Evolutionary conservation across 345 rosid species (phyloP), one percentile per base, ranked within the genome.

Genomic region (Eucalyptus pauciflora): DNA sequence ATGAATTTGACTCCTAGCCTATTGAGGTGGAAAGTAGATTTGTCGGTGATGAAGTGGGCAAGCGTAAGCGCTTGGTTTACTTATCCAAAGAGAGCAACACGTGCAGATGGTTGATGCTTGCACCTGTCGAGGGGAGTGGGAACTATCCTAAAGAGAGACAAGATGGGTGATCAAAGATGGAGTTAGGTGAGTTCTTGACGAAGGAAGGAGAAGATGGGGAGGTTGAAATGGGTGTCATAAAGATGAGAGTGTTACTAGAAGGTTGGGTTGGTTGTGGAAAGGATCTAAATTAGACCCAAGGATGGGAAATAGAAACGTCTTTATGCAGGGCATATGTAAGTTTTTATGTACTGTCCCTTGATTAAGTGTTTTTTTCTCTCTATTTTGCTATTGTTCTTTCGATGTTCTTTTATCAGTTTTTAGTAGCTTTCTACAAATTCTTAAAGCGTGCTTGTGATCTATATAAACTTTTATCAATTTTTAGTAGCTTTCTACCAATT

Each of bases 241-340:
- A 91, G 87, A 86, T 88, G 52, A 86, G 90, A 25, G 29, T 54
- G 80, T 10, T 0, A 56, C 9, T 58, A 71, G 92, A 92, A 94
- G 58, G 17, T 91, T 24, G 93, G 93, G 5, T 62, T 92, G 27
- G 41, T 92, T 41, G 83, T 94, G 6, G 50, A 94, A 37, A 93
- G 95, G 80, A 89, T 92, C 16, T 93, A 92, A 89, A 87, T 94
- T 37, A 90, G 94, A 89, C 94, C 95, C 4, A 90, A 87, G 33
- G 83, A 52, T 11, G 69, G 46, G 56, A 52, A 52, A 52, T 16
- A 48, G 12, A 1, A 22, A 24, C 1, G 27, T 24, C 56, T 52
- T 25, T 33, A 69, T 52, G 67, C 4, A 52, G 24, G 10, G 56
- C 22, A 18, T 16, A 17, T 52, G 18, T 52, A 17, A 16, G 20